A percentile compares a stretch with the other conserved stretches of the same genome.
Conservation (phyloP, 176 grass and related monocot species). For the Canna indica region DNA sequence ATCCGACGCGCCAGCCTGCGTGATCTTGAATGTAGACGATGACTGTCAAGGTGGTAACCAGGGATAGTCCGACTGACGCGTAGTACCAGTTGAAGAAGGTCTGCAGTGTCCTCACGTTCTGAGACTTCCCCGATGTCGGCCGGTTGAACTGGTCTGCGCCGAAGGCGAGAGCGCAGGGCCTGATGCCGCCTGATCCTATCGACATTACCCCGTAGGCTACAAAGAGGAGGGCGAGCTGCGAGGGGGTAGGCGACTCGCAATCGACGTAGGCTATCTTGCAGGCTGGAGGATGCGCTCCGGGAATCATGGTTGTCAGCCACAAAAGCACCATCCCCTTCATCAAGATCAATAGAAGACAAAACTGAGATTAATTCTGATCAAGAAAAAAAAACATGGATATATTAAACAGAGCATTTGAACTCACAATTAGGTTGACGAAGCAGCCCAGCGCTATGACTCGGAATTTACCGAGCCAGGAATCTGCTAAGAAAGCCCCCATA, state of each 20-base stretch:
- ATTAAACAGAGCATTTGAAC: not conserved
- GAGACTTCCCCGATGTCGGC: slow-evolving; percentile 5
- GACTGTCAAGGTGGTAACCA: slow-evolving; percentile 24
- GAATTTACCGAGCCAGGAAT: slow-evolving; percentile 46
- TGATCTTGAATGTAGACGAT: slow-evolving; percentile 56
- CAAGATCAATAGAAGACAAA: too few relatives aligned
- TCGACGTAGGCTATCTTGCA: not conserved
- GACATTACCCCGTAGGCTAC: slow-evolving; percentile 44
- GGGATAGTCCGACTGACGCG: slow-evolving; percentile 40
- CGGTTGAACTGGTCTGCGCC: slow-evolving; percentile 54
- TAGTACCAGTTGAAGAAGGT: slow-evolving; percentile 93
- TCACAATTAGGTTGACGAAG: slow-evolving; percentile 36
- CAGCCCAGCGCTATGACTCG: slow-evolving; percentile 41
- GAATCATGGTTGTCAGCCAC: slow-evolving; percentile 45
- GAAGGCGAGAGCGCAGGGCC: slow-evolving; percentile 60
- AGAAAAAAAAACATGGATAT: too few relatives aligned
- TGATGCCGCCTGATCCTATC: slow-evolving; percentile 40
- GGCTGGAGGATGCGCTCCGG: slow-evolving; percentile 26
- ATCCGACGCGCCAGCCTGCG: slow-evolving; percentile 54
- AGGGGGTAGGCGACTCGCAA: not conserved
- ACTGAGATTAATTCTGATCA: too few relatives aligned
- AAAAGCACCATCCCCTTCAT: slow-evolving; percentile 20
- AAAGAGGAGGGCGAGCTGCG: slow-evolving; percentile 44
- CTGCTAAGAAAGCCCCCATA: slow-evolving; percentile 45
- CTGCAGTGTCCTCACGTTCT: slow-evolving; percentile 39